A percentile compares a stretch with the other conserved stretches of the same genome.
Evolutionary conservation across 2,329 filamentous ascomycete genomes (phyloP).

Genomic region (Plenodomus lindquistii): DNA sequence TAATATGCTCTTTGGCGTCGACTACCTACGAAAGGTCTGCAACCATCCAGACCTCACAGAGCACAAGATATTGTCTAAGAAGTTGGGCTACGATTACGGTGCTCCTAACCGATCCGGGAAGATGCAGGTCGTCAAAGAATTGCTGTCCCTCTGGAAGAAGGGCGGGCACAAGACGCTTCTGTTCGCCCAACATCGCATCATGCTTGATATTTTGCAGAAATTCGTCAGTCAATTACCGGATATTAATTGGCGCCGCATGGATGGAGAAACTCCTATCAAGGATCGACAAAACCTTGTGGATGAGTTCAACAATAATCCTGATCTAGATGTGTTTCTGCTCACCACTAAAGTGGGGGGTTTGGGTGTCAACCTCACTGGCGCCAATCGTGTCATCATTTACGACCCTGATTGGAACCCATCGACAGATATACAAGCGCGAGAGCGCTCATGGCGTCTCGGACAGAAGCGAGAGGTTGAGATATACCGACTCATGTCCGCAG

Average conservation of each 20-base stretch:
- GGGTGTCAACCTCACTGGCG: constrained; percentile 91
- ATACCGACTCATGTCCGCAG: constrained; percentile 95
- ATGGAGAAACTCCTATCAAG: constrained; percentile 87
- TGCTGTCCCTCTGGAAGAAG: constrained; percentile 86
- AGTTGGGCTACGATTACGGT: constrained; percentile 76
- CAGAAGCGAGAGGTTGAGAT: constrained; percentile 96
- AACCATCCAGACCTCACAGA: constrained; percentile 92
- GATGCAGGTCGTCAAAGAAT: constrained; percentile 88
- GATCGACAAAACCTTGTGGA: constrained; percentile 89
- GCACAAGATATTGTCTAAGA: constrained; percentile 61
- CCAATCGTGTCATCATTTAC: constrained; percentile 95
- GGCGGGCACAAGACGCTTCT: constrained; percentile 93
- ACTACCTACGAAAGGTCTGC: constrained; percentile 92
- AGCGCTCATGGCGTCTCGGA: constrained; percentile 92
- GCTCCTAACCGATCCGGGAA: constrained; percentile 82
- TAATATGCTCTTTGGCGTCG: constrained; percentile 86
- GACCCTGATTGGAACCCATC: constrained; percentile 99
- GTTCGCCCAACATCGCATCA: constrained; percentile 91
- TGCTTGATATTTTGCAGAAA: constrained; percentile 90
- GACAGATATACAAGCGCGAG: constrained; percentile 91
- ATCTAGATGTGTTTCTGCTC: constrained; percentile 85
- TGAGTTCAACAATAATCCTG: constrained; percentile 81
- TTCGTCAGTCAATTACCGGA: constrained; percentile 71
- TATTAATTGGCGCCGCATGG: constrained; percentile 86
- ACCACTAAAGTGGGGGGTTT: constrained; percentile 95